Base-by-base conservation (phyloP, 73 alveolate genomes). In the Paramecium tetraurelia region DNA sequence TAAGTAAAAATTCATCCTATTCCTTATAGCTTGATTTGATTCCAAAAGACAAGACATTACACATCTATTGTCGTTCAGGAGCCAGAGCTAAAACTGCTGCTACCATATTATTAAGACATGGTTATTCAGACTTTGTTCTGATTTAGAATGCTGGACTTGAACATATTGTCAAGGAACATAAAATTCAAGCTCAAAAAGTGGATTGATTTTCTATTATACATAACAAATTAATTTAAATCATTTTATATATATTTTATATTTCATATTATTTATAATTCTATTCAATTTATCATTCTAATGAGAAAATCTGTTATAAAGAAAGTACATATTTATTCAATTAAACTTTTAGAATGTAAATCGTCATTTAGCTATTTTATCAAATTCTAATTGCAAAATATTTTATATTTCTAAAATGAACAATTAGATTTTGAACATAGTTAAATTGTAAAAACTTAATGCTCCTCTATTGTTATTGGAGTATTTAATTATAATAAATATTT, bases 1-100 rank as follows among this genome's bases (percentile, higher is more conserved):
- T 5, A 63, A 6, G 86, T 71, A 89, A 27, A 40, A 18, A 10
- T n/a, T 58, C 35, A 36, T 21, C 10, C 31, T 31, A 86, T 33
- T 40, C 3, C 14, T 3, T 27, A 11, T 75, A 75, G 87, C 41
- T 36, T 35, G 93, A 86, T 63, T 44, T 58, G 43, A 41, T 89
- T 70, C 94, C 94, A 7, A 89, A 89, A 44, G 94, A 89, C 21
- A 89, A 89, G 69, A 63, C 90, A 24, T 70, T 89, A 69, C 70
- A 71, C 12, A 89, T 89, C 6, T 70, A 44, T 20, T 89, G 94
- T 59, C 71, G 87, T 18, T 41, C 90, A 20, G 94, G 94, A 27
- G 92, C 92, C 22, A 89, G 94, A 89, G 86, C 94, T 27, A 89
- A 70, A 63, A 71, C 75, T 22, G 89, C 92, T 4, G 40, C 50